phyloP scores from a whole-genome alignment of 345 rosid genomes.

The Gossypium bickii region DNA sequence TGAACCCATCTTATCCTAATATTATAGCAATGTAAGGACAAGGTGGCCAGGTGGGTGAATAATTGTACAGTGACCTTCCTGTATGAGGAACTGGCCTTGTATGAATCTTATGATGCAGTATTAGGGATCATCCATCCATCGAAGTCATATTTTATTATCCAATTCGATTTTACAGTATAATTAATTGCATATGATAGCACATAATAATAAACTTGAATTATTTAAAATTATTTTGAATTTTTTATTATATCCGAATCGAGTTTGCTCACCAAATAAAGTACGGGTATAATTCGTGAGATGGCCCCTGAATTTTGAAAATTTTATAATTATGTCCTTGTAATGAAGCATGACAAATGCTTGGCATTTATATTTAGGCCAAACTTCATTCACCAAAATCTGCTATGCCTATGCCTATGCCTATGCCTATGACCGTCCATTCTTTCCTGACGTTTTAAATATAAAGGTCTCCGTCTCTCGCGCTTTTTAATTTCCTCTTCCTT shows the following conservation, averaged over 20 bases:
- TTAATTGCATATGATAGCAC: no score
- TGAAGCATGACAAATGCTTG: background rate
- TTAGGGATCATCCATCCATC: no score
- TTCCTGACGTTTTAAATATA: background rate
- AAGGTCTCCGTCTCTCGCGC: background rate
- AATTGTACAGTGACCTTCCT: conserved; percentile 24
- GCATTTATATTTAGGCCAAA: background rate
- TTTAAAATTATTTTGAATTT: no score
- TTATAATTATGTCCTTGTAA: background rate
- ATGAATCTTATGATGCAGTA: no score
- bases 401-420: background rate
- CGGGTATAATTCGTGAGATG: background rate
- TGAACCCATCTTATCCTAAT: conserved; percentile 8
- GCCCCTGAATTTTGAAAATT: background rate
- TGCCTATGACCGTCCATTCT: background rate
- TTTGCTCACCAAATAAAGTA: no score
- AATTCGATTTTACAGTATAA: no score
- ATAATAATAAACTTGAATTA: no score
- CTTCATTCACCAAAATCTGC: background rate
- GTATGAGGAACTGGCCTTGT: conserved; percentile 1
- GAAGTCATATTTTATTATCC: no score
- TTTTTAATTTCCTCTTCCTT: background rate
- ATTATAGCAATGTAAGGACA: conserved; percentile 20
- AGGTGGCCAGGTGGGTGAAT: background rate
- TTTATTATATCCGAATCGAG: no score